A percentile compares a stretch with the other conserved stretches of the same genome.
Evolutionary conservation across 441 rosid genomes (phyloP).

Genomic region (Capsella rubella): DNA sequence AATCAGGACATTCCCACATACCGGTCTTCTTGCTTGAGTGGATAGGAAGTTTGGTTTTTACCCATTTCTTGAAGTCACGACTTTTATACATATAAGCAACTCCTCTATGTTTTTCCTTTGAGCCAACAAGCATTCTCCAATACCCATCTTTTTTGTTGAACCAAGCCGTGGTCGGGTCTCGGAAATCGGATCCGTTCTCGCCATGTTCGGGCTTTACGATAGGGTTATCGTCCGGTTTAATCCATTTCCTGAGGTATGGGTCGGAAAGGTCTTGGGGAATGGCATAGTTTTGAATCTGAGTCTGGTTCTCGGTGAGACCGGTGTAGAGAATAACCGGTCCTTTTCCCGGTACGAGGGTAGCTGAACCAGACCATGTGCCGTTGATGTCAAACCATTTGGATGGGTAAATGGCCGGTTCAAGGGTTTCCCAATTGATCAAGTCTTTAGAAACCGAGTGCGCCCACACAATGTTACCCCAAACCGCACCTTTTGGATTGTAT

Average conservation of each 20-base stretch:
- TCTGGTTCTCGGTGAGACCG: slow-evolving; percentile 54
- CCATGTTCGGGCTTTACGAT: slow-evolving; percentile 45
- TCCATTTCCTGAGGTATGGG: slow-evolving; percentile 76
- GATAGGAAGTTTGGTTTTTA: slow-evolving; percentile 59
- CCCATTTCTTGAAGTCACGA: slow-evolving; percentile 69
- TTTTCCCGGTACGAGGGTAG: slow-evolving; percentile 59
- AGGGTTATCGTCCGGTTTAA: slow-evolving; percentile 81
- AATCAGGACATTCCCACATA: slow-evolving; percentile 91
- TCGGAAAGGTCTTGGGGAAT: slow-evolving; percentile 68
- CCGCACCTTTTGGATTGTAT: slow-evolving; percentile 86
- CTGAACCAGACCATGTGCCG: slow-evolving; percentile 94
- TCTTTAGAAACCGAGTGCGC: slow-evolving; percentile 92
- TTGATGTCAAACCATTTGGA: slow-evolving; percentile 67
- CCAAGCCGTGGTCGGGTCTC: slow-evolving; percentile 98
- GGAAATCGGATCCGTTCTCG: slow-evolving; percentile 71
- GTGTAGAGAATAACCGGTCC: slow-evolving; percentile 77
- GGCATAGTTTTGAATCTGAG: slow-evolving; percentile 74
- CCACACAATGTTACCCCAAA: slow-evolving; percentile 97
- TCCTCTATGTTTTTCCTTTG: slow-evolving; percentile 58
- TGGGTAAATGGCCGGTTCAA: slow-evolving; percentile 71
- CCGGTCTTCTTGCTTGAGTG: slow-evolving; percentile 57
- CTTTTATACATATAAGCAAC: slow-evolving; percentile 69
- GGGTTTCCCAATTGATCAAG: slow-evolving; percentile 73
- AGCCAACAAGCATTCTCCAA: slow-evolving; percentile 70
- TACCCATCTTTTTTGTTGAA: slow-evolving; percentile 46